phyloP scores from a whole-genome alignment of 1,139 yeast species.

The Hansenula sp. region DNA sequence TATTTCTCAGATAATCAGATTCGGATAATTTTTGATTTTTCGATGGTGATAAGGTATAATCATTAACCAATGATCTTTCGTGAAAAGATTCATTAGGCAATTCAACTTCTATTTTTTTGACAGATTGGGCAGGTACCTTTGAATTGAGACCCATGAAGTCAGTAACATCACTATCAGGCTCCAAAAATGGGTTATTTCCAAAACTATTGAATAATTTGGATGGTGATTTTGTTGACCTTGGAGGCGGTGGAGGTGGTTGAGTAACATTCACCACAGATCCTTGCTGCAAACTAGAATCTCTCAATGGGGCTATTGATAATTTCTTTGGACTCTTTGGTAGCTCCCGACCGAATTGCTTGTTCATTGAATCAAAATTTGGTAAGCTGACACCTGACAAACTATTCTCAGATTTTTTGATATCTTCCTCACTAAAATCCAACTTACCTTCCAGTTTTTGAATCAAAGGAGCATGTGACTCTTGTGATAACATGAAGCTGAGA shows the following conservation, averaged over 20 bases:
- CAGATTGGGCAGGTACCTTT: no score
- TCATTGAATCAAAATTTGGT: conserved; percentile 53
- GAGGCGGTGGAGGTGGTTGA: conserved; percentile 8
- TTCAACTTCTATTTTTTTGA: conserved; percentile 3
- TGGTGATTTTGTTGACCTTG: conserved; percentile 1
- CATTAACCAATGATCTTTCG: conserved; percentile 5
- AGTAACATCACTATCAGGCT: no score
- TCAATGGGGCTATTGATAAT: conserved; percentile 2
- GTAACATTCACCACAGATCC: not conserved
- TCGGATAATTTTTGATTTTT: conserved; percentile 29
- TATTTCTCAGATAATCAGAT: conserved; percentile 29
- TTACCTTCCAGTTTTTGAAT: conserved; percentile 64
- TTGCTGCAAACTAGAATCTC: conserved; percentile 1
- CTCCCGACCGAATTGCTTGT: conserved; percentile 19
- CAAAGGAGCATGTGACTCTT: conserved; percentile 43
- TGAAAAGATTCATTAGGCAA: not conserved
- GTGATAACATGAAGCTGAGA: conserved; percentile 65
- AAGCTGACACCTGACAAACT: conserved; percentile 58
- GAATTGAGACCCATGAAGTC: no score
- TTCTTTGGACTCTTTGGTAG: conserved; percentile 7
- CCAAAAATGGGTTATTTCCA: conserved; percentile 2
- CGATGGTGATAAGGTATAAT: conserved; percentile 26
- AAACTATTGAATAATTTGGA: not conserved
- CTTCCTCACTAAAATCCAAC: conserved; percentile 61
- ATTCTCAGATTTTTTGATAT: conserved; percentile 64